Conservation (phyloP, 192 early-diverging fungal genomes). For the Gaertneriomyces semiglobifer region DNA sequence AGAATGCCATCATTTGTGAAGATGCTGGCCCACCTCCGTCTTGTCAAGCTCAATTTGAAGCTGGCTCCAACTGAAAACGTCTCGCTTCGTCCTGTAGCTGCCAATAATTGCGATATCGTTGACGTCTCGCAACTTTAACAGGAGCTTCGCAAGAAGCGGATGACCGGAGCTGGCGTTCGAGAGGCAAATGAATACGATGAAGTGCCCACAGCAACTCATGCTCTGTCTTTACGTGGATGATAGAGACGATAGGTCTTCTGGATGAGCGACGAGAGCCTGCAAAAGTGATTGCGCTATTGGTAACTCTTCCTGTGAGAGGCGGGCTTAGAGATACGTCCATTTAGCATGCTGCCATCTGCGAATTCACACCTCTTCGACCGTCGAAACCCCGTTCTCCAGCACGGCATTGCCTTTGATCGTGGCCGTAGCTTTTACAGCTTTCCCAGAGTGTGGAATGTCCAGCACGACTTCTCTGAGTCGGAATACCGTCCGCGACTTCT, state of each 20-base stretch:
- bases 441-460: not conserved
- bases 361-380: not conserved
- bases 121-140: not conserved
- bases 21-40: not conserved
- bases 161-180: not conserved
- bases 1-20: not conserved
- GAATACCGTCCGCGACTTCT: too few relatives aligned
- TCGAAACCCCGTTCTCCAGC: not conserved
- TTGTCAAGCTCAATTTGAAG: constrained; percentile 2
- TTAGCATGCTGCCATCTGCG: not conserved
- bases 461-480: too few relatives aligned
- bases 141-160: not conserved
- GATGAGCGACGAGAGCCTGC: too few relatives aligned
- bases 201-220: too few relatives aligned
- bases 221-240: too few relatives aligned
- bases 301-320: too few relatives aligned
- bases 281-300: too few relatives aligned
- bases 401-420: constrained; percentile 3
- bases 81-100: not conserved
- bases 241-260: too few relatives aligned
- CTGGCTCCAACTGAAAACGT: constrained; percentile 1
- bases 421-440: not conserved
- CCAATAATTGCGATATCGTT: not conserved
- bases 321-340: too few relatives aligned
- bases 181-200: too few relatives aligned